A percentile compares a stretch with the other conserved stretches of the same genome.
phyloP scores from a whole-genome alignment of 148 eudicot species.

The Camellia lanceoleosa region DNA sequence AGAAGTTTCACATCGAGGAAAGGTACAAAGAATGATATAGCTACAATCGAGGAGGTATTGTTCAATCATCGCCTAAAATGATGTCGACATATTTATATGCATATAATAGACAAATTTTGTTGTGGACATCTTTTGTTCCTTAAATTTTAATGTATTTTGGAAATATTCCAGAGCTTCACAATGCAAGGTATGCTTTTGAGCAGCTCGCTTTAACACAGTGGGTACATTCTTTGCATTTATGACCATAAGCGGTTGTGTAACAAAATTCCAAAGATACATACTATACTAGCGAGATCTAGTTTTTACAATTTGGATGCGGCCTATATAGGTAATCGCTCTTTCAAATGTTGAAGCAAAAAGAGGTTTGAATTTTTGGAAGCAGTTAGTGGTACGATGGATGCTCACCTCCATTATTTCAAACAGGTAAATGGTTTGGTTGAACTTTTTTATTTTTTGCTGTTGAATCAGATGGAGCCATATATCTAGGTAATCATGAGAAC shows the following conservation, averaged over 20 bases:
- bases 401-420: conserved; percentile 96
- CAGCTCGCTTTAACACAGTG: conserved; percentile 96
- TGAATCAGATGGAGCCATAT: conserved; percentile 98
- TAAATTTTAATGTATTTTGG: conserved; percentile 21
- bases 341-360: conserved; percentile 96
- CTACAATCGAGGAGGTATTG: conserved; percentile 79
- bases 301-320: conserved; percentile 7
- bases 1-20: conserved; percentile 84
- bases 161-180: conserved; percentile 74
- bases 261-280: not conserved
- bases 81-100: not conserved
- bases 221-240: conserved; percentile 8
- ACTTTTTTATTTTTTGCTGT: not conserved
- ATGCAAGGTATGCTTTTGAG: conserved; percentile 88
- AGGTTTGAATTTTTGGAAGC: conserved; percentile 98
- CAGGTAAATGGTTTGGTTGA: conserved; percentile 45
- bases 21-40: conserved; percentile 91
- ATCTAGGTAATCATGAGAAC: conserved; percentile 19
- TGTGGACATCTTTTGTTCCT: conserved; percentile 2
- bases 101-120: conserved; percentile 13
- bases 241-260: not conserved
- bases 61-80: conserved; percentile 14
- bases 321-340: conserved; percentile 66
- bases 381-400: conserved; percentile 97
- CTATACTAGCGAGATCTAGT: not conserved